Percentiles rank a stretch among this genome's conserved stretches.
phyloP scores from a whole-genome alignment of 371 early-diverging fungal species.

The Lichtheimia ornata region DNA sequence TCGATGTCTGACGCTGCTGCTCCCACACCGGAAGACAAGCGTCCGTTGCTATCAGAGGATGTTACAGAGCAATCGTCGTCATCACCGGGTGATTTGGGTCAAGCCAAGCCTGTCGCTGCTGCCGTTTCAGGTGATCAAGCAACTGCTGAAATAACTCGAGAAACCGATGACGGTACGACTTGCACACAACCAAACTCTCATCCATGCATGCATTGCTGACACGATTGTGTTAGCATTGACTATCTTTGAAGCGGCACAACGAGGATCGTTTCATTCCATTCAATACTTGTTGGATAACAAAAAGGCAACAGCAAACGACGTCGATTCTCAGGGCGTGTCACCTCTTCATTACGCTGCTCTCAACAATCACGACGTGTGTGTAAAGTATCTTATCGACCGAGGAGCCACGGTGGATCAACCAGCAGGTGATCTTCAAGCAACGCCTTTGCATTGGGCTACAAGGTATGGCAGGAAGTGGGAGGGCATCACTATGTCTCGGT shows the following conservation, averaged over 20 bases:
- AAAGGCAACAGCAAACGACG: conserved; percentile 46
- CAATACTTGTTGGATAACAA: conserved; percentile 55
- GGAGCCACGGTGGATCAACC: conserved; percentile 77
- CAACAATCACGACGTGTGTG: conserved; percentile 75
- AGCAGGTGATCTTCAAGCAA: conserved; percentile 80
- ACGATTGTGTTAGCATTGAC: conserved; percentile 23
- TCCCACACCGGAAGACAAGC: conserved; percentile 16
- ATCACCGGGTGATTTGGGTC: background rate
- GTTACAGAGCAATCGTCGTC: background rate
- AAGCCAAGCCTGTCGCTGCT: conserved; percentile 10
- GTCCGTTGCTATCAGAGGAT: conserved; percentile 17
- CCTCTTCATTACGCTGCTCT: conserved; percentile 84
- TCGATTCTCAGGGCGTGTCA: conserved; percentile 68
- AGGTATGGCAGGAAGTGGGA: conserved; percentile 47
- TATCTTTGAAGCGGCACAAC: conserved; percentile 70
- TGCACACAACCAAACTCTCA: background rate
- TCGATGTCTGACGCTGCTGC: conserved; percentile 12
- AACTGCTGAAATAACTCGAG: conserved; percentile 51
- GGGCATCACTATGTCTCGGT: background rate
- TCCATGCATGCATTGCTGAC: background rate
- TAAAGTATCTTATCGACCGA: conserved; percentile 77
- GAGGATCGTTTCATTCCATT: conserved; percentile 60
- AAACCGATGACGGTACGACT: conserved; percentile 43
- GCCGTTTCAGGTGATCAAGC: conserved; percentile 29
- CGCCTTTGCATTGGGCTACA: conserved; percentile 91